These are phyloP conservation scores for Plasmodium vinckei DNA, from an alignment of 169 alveolate genomes.

Conservation along the genomic window DNA sequence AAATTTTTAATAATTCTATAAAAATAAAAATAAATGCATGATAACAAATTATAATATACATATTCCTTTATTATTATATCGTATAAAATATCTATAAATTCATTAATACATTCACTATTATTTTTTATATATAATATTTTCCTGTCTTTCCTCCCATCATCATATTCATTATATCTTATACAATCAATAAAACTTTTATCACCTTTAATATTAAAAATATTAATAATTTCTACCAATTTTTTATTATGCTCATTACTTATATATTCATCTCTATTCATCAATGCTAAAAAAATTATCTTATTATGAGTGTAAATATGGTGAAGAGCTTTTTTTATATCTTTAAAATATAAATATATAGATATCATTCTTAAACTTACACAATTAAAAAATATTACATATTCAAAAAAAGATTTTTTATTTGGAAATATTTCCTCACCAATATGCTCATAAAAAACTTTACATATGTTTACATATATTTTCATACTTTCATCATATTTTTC, in stretches of 20 bases:
- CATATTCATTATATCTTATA: conserved; percentile 7
- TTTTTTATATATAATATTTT: not conserved
- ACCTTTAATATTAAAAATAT: conserved; percentile 28
- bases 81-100: conserved; percentile 17
- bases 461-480: conserved; percentile 70
- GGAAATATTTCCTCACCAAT: conserved; percentile 38
- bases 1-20: conserved; percentile 55
- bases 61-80: conserved; percentile 47
- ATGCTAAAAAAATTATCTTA: conserved; percentile 45
- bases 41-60: conserved; percentile 54
- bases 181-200: conserved; percentile 26
- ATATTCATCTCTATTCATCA: conserved; percentile 19
- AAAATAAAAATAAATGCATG: conserved; percentile 65
- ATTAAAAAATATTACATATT: conserved; percentile 67
- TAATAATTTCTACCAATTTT: conserved; percentile 3
- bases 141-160: conserved; percentile 1
- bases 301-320: conserved; percentile 74
- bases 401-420: conserved; percentile 31
- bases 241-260: not conserved
- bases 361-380: conserved; percentile 65
- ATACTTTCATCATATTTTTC: conserved; percentile 75
- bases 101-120: not conserved
- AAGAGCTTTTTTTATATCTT: conserved; percentile 42
- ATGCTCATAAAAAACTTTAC: conserved; percentile 65
- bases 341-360: conserved; percentile 62